phyloP scores from a whole-genome alignment of 2,329 filamentous ascomycete species.

The Hymenoscyphus scutula region DNA sequence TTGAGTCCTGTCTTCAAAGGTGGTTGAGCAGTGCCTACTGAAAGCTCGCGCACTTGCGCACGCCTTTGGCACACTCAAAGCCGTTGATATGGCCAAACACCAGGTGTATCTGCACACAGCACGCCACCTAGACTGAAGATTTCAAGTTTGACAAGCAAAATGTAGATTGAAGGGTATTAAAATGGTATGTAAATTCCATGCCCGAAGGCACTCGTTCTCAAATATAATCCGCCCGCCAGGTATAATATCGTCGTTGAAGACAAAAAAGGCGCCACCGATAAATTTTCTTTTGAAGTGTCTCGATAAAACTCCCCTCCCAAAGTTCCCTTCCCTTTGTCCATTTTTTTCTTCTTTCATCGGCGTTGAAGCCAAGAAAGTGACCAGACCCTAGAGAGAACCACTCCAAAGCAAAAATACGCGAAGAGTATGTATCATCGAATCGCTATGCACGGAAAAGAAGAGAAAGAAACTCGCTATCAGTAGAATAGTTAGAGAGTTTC shows the following conservation, averaged over 20 bases:
- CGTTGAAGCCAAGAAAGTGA: conserved; percentile 1
- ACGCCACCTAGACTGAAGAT: too few relatives aligned
- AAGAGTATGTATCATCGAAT: neutral
- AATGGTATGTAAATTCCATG: neutral
- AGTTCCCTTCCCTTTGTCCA: neutral
- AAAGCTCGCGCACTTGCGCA: too few relatives aligned
- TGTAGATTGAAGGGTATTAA: neutral
- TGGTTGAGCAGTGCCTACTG: too few relatives aligned
- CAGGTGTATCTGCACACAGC: too few relatives aligned
- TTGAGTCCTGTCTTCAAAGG: too few relatives aligned
- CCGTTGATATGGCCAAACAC: too few relatives aligned
- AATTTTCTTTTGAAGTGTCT: neutral
- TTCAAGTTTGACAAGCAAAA: too few relatives aligned
- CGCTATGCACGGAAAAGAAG: neutral
- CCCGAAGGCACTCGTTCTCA: neutral
- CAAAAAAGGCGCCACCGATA: neutral
- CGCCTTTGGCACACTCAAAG: too few relatives aligned
- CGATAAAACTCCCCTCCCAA: neutral
- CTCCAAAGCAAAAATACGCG: neutral
- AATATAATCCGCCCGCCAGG: neutral
- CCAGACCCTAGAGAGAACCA: neutral
- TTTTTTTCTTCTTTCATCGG: neutral
- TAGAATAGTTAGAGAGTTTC: too few relatives aligned
- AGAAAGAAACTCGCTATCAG: neutral
- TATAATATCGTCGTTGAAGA: conserved; percentile 2